phyloP scores from a whole-genome alignment of 805 yeast species.

The Candida ulmi region DNA sequence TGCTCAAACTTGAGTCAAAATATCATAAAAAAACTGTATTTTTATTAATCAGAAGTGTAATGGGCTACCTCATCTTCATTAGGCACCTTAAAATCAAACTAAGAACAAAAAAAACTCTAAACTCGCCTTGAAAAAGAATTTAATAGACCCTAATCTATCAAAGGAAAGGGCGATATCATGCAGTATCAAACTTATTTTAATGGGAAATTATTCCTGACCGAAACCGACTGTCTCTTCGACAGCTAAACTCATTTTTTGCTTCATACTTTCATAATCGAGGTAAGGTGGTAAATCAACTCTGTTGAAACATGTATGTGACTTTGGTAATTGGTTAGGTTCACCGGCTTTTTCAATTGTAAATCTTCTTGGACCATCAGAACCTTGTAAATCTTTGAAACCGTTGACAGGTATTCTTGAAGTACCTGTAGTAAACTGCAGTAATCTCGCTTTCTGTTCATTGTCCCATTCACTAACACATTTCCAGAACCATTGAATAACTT shows the following conservation, averaged over 20 bases:
- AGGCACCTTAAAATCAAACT: too few species aligned
- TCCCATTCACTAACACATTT: conserved; percentile 90
- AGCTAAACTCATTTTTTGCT: conserved; percentile 88
- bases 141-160: too few species aligned
- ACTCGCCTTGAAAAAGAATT: too few species aligned
- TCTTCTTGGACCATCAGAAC: conserved; percentile 98
- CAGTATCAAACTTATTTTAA: too few species aligned
- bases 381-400: conserved; percentile 98
- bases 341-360: conserved; percentile 99
- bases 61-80: too few species aligned
- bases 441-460: conserved; percentile 90
- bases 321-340: conserved; percentile 86
- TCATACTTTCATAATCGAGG: conserved; percentile 73
- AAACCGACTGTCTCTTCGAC: conserved; percentile 99
- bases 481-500: conserved; percentile 99
- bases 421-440: conserved; percentile 97
- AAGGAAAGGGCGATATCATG: too few species aligned
- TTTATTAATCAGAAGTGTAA: too few species aligned
- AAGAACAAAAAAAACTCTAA: too few species aligned
- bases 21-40: too few species aligned
- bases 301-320: conserved; percentile 97
- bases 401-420: conserved; percentile 98
- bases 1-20: too few species aligned
- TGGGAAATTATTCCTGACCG: conserved; percentile 91
- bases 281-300: conserved; percentile 98